Conservation (phyloP, 257 asterid species). For the Solanum clarkiae region DNA sequence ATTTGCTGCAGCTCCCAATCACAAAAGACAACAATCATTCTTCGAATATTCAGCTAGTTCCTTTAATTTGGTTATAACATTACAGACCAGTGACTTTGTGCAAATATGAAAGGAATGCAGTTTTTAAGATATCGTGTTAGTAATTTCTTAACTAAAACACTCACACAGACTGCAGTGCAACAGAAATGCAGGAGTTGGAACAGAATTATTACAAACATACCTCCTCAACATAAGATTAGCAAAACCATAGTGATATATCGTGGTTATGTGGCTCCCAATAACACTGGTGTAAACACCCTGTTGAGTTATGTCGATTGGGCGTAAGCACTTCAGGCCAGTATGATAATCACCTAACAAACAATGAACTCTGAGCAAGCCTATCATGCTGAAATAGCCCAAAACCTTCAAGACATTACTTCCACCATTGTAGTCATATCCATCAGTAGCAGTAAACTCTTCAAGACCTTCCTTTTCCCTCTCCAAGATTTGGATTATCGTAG, state of each 20-base stretch:
- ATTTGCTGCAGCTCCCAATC: not conserved
- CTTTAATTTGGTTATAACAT: not conserved
- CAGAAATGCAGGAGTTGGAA: not conserved
- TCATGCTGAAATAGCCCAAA: constrained; percentile 94
- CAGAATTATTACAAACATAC: constrained; percentile 18
- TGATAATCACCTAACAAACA: constrained; percentile 97
- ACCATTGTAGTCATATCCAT: constrained; percentile 90
- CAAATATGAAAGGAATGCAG: not conserved
- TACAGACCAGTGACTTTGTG: not conserved
- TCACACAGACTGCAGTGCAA: not conserved
- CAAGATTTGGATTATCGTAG: constrained; percentile 66
- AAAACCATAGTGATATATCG: constrained; percentile 88
- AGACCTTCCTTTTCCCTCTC: constrained; percentile 91
- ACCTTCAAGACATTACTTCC: constrained; percentile 98
- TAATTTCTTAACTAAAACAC: not conserved
- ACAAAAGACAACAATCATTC: not conserved
- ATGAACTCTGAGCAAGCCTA: constrained; percentile 94
- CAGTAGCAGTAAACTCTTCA: constrained; percentile 80
- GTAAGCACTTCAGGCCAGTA: constrained; percentile 82
- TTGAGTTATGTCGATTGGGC: constrained; percentile 78
- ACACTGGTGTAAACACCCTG: constrained; percentile 86
- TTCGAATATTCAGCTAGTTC: not conserved
- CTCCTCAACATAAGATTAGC: constrained; percentile 96
- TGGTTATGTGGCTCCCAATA: constrained; percentile 87
- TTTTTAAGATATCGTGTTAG: not conserved